phyloP scores from a whole-genome alignment of 768 basidiomycete genomes.

The Lactarius indigo region DNA sequence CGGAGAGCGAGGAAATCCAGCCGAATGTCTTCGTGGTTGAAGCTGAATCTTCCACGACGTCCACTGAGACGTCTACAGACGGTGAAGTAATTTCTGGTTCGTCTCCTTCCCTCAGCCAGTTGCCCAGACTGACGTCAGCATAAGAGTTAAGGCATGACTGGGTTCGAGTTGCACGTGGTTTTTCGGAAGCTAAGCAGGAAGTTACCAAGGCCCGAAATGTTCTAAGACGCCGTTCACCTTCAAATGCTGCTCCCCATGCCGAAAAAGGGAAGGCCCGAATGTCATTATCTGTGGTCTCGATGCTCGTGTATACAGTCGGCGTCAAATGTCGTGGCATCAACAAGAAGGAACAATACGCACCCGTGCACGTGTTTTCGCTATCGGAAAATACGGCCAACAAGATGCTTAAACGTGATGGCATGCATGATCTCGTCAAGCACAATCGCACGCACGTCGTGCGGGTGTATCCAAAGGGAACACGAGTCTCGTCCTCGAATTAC shows the following conservation, averaged over 20 bases:
- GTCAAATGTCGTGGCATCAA: conserved; percentile 92
- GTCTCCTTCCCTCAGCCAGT: background rate
- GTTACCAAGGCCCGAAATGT: conserved; percentile 40
- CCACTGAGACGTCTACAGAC: conserved; percentile 36
- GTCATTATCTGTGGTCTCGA: conserved; percentile 65
- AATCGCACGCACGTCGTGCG: conserved; percentile 77
- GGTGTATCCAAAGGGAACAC: conserved; percentile 80
- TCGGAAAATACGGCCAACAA: conserved; percentile 81
- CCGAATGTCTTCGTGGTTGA: conserved; percentile 37
- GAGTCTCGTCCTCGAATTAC: conserved; percentile 84
- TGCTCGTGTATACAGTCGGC: conserved; percentile 92
- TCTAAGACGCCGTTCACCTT: conserved; percentile 29
- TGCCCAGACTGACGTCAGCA: conserved; percentile 15
- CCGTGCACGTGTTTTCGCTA: conserved; percentile 89
- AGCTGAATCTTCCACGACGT: conserved; percentile 42
- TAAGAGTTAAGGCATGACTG: conserved; percentile 16
- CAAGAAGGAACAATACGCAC: conserved; percentile 78
- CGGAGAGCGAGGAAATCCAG: conserved; percentile 35
- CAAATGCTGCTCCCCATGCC: conserved; percentile 10
- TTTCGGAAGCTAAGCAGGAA: conserved; percentile 39
- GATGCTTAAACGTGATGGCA: conserved; percentile 62
- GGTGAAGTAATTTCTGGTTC: conserved; percentile 25
- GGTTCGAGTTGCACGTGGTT: conserved; percentile 25
- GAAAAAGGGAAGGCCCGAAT: conserved; percentile 54
- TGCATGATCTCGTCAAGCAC: conserved; percentile 75